Evolutionary conservation across 2,329 filamentous ascomycete species (phyloP).

Genomic region (Fusarium nanum): DNA sequence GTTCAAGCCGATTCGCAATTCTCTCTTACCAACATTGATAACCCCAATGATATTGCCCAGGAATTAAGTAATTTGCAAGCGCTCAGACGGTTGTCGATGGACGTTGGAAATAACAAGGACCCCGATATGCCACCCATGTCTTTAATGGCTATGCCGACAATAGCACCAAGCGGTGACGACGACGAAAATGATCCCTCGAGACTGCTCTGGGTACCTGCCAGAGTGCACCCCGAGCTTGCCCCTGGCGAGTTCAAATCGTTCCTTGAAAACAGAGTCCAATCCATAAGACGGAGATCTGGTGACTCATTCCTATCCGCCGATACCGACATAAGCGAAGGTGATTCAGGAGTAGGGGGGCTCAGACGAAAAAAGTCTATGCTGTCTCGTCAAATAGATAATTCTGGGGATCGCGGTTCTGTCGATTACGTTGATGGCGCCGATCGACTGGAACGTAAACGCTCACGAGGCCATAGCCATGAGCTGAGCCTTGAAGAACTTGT

Average conservation of each 20-base stretch:
- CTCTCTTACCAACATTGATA: slow-evolving; percentile 88
- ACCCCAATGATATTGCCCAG: slow-evolving; percentile 88
- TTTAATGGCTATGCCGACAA: slow-evolving; percentile 75
- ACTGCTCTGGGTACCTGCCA: slow-evolving; percentile 94
- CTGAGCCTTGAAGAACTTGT: slow-evolving; percentile 85
- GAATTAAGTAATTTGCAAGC: slow-evolving; percentile 94
- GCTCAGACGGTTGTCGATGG: slow-evolving; percentile 93
- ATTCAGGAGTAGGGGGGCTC: slow-evolving; percentile 71
- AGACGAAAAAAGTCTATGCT: slow-evolving; percentile 95
- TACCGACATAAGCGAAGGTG: slow-evolving; percentile 61
- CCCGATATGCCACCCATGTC: slow-evolving; percentile 80
- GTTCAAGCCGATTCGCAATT: slow-evolving; percentile 73
- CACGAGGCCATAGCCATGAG: slow-evolving; percentile 67
- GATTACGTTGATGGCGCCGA: slow-evolving; percentile 88
- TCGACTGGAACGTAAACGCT: slow-evolving; percentile 78
- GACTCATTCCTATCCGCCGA: slow-evolving; percentile 73
- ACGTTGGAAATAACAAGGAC: slow-evolving; percentile 78
- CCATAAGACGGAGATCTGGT: slow-evolving; percentile 85
- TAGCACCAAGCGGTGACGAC: slow-evolving; percentile 77
- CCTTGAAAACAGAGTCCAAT: slow-evolving; percentile 90
- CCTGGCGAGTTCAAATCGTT: slow-evolving; percentile 98
- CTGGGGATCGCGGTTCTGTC: slow-evolving; percentile 65
- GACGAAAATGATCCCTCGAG: slow-evolving; percentile 90
- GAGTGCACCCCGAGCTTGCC: slow-evolving; percentile 92
- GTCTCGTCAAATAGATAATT: slow-evolving; percentile 87